phyloP scores from a whole-genome alignment of 306 rosid species.

The Cicer chorassanicum region DNA sequence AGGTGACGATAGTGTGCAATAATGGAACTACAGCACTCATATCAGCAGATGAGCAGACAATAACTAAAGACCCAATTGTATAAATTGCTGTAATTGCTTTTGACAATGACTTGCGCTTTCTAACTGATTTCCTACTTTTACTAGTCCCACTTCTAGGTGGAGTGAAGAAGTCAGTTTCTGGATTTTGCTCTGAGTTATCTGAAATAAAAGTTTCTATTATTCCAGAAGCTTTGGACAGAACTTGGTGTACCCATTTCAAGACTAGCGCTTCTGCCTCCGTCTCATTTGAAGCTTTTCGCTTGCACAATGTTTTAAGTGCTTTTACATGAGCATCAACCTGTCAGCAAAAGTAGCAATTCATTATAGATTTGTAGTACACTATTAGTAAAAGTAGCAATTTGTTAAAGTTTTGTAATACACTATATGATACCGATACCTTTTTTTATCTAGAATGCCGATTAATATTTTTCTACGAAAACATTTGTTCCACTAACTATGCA shows the following conservation, averaged over 20 bases:
- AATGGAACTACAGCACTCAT: slow-evolving; percentile 60
- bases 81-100: slow-evolving; percentile 73
- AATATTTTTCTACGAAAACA: slow-evolving; percentile 6
- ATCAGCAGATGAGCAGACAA: slow-evolving; percentile 77
- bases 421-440: neutral
- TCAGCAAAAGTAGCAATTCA: slow-evolving; percentile 42
- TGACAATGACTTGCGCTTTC: slow-evolving; percentile 59
- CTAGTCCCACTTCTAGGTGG: slow-evolving; percentile 67
- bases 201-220: slow-evolving; percentile 73
- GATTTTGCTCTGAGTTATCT: slow-evolving; percentile 46
- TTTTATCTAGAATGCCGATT: neutral
- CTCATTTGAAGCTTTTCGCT: slow-evolving; percentile 66
- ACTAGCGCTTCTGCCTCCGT: slow-evolving; percentile 64
- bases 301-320: slow-evolving; percentile 83
- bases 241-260: slow-evolving; percentile 66
- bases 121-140: slow-evolving; percentile 57
- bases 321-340: slow-evolving; percentile 94
- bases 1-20: slow-evolving; percentile 75
- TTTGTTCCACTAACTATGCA: slow-evolving; percentile 19
- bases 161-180: slow-evolving; percentile 56
- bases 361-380: slow-evolving; percentile 3
- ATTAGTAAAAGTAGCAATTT: slow-evolving; percentile 39
- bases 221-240: slow-evolving; percentile 59
- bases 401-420: neutral
- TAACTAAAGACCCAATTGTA: slow-evolving; percentile 82